A percentile compares a stretch with the other conserved stretches of the same genome.
phyloP scores from a whole-genome alignment of 2,329 filamentous ascomycete genomes.

The Lecanicillium sp. region DNA sequence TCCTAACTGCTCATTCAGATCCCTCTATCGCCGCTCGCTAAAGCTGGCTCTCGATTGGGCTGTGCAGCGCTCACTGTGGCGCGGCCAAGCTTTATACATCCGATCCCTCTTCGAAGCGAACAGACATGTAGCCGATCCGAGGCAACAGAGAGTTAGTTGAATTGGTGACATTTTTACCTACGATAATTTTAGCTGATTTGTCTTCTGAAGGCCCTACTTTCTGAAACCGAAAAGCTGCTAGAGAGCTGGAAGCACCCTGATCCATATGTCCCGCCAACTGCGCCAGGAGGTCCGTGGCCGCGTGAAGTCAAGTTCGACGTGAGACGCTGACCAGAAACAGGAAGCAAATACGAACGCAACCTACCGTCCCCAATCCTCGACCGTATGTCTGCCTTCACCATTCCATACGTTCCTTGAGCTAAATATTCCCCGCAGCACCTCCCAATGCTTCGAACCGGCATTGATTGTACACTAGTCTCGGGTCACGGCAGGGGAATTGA shows the following conservation, averaged over 20 bases:
- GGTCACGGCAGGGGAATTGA: no score
- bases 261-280: constrained; percentile 80
- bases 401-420: no score
- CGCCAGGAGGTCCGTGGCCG: constrained; percentile 80
- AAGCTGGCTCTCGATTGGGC: constrained; percentile 95
- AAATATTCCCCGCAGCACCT: constrained; percentile 15
- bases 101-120: constrained; percentile 93
- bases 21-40: constrained; percentile 83
- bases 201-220: constrained; percentile 61
- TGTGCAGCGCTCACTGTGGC: constrained; percentile 87
- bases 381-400: constrained; percentile 60
- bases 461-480: constrained; percentile 6
- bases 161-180: not conserved
- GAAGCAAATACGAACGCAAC: constrained; percentile 95
- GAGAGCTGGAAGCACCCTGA: constrained; percentile 97
- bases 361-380: constrained; percentile 70
- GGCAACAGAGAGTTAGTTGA: constrained; percentile 68
- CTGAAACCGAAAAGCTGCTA: constrained; percentile 80
- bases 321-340: no score
- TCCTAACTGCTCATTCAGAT: constrained; percentile 42
- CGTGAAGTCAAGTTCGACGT: no score
- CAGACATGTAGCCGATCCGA: constrained; percentile 71
- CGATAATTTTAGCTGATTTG: not conserved
- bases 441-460: constrained; percentile 11
- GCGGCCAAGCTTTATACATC: constrained; percentile 93